A percentile compares a stretch with the other conserved stretches of the same genome.
Evolutionary conservation across 2,329 filamentous ascomycete genomes (phyloP).

Genomic region (Epichloe typhina): DNA sequence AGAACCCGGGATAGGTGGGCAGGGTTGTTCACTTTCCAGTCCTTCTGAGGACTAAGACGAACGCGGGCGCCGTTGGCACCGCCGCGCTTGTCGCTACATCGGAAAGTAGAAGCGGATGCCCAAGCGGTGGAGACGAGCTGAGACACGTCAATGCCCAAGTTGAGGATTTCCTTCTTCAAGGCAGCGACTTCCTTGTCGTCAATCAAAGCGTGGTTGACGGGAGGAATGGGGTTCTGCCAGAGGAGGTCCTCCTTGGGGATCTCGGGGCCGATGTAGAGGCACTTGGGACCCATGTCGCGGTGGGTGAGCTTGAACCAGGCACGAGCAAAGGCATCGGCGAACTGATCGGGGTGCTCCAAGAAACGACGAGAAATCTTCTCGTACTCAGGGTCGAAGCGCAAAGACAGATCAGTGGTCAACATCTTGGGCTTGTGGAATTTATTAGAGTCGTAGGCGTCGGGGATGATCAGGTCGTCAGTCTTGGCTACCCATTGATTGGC

Average conservation of each 20-base stretch:
- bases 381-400: conserved; percentile 58
- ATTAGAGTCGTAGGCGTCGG: conserved; percentile 54
- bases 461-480: conserved; percentile 51
- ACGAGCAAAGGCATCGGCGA: conserved; percentile 54
- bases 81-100: conserved; percentile 66
- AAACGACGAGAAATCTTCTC: conserved; percentile 64
- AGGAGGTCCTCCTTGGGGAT: conserved; percentile 53
- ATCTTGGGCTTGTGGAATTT: conserved; percentile 66
- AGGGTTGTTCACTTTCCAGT: conserved; percentile 67
- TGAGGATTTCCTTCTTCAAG: conserved; percentile 57
- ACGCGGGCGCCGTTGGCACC: conserved; percentile 72
- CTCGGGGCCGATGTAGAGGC: conserved; percentile 63
- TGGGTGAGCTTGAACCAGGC: conserved; percentile 80
- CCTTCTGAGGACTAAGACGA: conserved; percentile 56
- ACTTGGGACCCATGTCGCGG: conserved; percentile 61
- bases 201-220: conserved; percentile 42
- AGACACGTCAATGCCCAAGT: conserved; percentile 42
- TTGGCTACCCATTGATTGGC: conserved; percentile 68
- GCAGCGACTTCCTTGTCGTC: conserved; percentile 48
- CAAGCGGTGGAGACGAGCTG: conserved; percentile 55
- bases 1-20: conserved; percentile 50
- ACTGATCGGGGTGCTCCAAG: conserved; percentile 53
- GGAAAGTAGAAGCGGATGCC: conserved; percentile 60
- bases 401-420: conserved; percentile 62
- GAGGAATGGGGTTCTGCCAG: conserved; percentile 65